These are phyloP conservation scores for Penicillium malachiteum DNA, from an alignment of 495 filamentous ascomycete genomes.

Conservation along the genomic window DNA sequence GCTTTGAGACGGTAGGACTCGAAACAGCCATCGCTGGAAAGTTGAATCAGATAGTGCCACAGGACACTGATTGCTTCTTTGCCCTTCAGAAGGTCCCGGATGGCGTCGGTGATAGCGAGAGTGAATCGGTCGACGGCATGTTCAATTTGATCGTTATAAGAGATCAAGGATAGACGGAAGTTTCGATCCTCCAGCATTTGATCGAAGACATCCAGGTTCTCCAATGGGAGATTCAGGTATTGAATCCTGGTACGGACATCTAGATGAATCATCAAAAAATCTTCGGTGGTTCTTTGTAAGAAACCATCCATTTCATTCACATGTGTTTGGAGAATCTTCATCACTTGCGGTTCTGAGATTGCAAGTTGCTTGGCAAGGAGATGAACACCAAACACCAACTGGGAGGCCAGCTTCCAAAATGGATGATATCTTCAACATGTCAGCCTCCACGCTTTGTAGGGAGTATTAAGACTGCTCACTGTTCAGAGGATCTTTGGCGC, in stretches of 20 bases:
- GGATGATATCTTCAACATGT: slow-evolving; percentile 62
- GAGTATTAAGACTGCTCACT: slow-evolving; percentile 19
- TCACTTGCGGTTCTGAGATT: slow-evolving; percentile 81
- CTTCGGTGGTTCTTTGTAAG: slow-evolving; percentile 77
- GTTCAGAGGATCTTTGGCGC: slow-evolving; percentile 65
- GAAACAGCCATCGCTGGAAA: slow-evolving; percentile 56
- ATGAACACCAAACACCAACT: slow-evolving; percentile 92
- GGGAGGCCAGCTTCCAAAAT: slow-evolving; percentile 84
- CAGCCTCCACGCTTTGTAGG: background rate
- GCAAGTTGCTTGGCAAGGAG: slow-evolving; percentile 81
- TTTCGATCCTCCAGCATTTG: slow-evolving; percentile 80
- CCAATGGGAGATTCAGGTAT: slow-evolving; percentile 77
- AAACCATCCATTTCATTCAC: slow-evolving; percentile 94
- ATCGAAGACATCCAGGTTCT: slow-evolving; percentile 82
- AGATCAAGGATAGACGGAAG: slow-evolving; percentile 77
- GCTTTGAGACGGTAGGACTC: slow-evolving; percentile 49
- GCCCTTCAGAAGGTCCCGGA: slow-evolving; percentile 77
- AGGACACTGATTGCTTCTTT: slow-evolving; percentile 74
- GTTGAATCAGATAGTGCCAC: slow-evolving; percentile 65
- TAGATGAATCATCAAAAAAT: slow-evolving; percentile 75
- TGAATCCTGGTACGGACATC: slow-evolving; percentile 74
- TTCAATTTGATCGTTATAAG: slow-evolving; percentile 89
- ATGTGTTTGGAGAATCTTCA: slow-evolving; percentile 86
- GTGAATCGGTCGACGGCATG: slow-evolving; percentile 80
- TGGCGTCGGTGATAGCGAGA: slow-evolving; percentile 66